Evolutionary conservation across 177 flowering plant species (phyloP).

Genomic region (Vitis hybrid): DNA sequence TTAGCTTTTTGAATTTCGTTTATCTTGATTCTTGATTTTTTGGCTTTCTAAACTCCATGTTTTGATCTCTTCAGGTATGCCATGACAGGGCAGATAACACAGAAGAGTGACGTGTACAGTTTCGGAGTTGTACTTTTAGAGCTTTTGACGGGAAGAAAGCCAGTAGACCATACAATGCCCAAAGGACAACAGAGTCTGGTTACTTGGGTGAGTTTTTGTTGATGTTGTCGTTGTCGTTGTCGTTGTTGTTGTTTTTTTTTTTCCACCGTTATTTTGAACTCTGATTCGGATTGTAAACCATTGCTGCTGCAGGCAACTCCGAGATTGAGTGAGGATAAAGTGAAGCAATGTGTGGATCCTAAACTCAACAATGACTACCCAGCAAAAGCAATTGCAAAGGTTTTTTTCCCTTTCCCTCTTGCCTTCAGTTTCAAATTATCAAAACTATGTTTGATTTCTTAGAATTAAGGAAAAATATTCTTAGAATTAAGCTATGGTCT

Average conservation of each 20-base stretch:
- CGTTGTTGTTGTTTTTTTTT: neutral
- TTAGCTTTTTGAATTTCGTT: neutral
- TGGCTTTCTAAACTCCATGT: neutral
- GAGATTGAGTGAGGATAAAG: constrained; percentile 81
- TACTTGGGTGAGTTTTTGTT: constrained; percentile 61
- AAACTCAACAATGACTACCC: constrained; percentile 72
- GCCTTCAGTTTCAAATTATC: neutral
- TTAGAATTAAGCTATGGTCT: no score
- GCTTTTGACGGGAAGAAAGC: constrained; percentile 81
- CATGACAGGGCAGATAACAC: constrained; percentile 88
- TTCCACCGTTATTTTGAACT: neutral
- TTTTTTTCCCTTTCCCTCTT: constrained; percentile 8
- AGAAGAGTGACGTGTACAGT: constrained; percentile 84
- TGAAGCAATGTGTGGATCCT: constrained; percentile 84
- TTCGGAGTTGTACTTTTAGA: constrained; percentile 87
- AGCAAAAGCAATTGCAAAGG: constrained; percentile 84
- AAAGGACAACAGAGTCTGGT: constrained; percentile 90
- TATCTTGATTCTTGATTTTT: neutral
- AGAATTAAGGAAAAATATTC: no score
- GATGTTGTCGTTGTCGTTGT: neutral
- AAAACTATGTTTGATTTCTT: no score
- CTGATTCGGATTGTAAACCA: neutral
- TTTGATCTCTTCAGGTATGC: constrained; percentile 54
- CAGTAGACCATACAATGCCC: constrained; percentile 91
- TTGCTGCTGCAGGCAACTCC: constrained; percentile 65